phyloP scores from a whole-genome alignment of 352 stramenopile genomes.

The Globisporangium orthogonon region DNA sequence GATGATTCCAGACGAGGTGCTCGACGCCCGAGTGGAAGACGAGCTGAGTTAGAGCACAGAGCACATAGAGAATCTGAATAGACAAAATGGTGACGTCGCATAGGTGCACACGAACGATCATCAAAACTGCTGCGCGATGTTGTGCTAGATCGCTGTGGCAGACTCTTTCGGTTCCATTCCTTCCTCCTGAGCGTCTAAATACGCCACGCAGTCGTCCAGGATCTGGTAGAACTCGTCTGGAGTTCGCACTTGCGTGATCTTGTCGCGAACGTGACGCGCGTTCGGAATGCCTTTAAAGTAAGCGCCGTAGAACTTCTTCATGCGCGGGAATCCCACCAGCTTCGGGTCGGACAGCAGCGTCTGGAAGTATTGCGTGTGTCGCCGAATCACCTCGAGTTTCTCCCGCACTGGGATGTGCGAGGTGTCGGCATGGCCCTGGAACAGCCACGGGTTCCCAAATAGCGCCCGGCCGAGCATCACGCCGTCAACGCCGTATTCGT shows the following conservation, averaged over 20 bases:
- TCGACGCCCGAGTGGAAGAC: constrained; percentile 65
- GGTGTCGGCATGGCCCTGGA: constrained; percentile 51
- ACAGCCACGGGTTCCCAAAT: constrained; percentile 82
- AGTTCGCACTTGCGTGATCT: constrained; percentile 32
- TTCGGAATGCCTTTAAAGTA: constrained; percentile 76
- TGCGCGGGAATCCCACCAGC: constrained; percentile 54
- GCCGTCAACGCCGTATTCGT: constrained; percentile 61
- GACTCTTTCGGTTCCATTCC: neutral
- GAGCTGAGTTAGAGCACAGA: constrained; percentile 21
- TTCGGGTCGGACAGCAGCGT: constrained; percentile 35
- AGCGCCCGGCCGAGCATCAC: constrained; percentile 74
- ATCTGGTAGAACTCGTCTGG: constrained; percentile 50
- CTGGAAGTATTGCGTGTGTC: constrained; percentile 69
- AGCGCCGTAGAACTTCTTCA: constrained; percentile 77
- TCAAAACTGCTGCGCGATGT: neutral
- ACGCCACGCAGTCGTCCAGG: constrained; percentile 43
- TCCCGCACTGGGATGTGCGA: constrained; percentile 43
- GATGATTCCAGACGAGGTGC: constrained; percentile 58
- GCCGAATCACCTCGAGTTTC: constrained; percentile 50
- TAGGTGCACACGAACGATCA: neutral
- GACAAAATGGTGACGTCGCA: neutral
- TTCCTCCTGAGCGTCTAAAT: constrained; percentile 21
- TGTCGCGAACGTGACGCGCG: constrained; percentile 56
- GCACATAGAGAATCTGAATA: constrained; percentile 9
- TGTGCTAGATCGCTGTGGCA: neutral